A percentile compares a stretch with the other conserved stretches of the same genome.
Evolutionary conservation across 2,329 filamentous ascomycete genomes (phyloP).

Genomic region (Ceratocystis alfenasii): DNA sequence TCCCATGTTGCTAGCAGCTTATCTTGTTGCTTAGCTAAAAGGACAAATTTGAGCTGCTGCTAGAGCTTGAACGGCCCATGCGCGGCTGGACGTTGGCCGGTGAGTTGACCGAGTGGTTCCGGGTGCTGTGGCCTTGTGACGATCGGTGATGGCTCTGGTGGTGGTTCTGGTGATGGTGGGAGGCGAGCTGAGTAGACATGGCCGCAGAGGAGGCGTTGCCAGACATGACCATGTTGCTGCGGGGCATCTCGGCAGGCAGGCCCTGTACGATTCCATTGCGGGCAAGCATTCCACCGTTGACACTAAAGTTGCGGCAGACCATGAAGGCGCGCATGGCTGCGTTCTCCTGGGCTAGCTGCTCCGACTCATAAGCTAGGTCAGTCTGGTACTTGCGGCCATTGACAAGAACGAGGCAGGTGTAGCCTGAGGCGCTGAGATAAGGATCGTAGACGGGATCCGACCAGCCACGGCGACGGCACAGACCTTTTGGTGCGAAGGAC

Average conservation of each 20-base stretch:
- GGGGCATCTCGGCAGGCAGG: conserved; percentile 44
- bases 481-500: conserved; percentile 46
- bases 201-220: conserved; percentile 32
- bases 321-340: conserved; percentile 94
- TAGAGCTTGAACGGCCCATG: conserved; percentile 20
- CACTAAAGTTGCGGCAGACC: conserved; percentile 94
- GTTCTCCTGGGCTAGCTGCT: conserved; percentile 76
- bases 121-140: neutral
- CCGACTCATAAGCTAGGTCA: conserved; percentile 70
- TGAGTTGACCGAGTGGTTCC: conserved; percentile 8
- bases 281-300: conserved; percentile 83
- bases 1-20: neutral
- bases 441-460: conserved; percentile 79
- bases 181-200: conserved; percentile 26
- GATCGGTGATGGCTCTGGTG: conserved; percentile 35
- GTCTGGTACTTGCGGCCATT: conserved; percentile 96
- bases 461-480: conserved; percentile 92
- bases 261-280: conserved; percentile 58
- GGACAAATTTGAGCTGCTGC: conserved; percentile 49
- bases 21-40: conserved; percentile 36
- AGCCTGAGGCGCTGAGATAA: conserved; percentile 61
- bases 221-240: conserved; percentile 32
- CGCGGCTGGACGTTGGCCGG: conserved; percentile 12
- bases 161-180: conserved; percentile 29
- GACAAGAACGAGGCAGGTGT: conserved; percentile 81